These are phyloP conservation scores for Vachellia pachyceras DNA, from an alignment of 306 rosid species.

Conservation along the genomic window DNA sequence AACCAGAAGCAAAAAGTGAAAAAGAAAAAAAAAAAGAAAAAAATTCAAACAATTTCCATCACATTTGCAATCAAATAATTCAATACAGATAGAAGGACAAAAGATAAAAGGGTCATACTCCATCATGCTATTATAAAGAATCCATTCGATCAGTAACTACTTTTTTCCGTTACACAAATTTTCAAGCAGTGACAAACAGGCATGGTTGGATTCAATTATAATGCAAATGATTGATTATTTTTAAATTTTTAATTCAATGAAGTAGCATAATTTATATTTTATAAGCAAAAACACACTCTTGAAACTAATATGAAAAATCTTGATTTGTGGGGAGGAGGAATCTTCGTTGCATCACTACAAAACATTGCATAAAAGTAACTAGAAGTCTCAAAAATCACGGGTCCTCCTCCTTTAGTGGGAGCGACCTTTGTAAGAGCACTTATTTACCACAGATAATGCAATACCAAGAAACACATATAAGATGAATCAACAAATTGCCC, in stretches of 20 bases:
- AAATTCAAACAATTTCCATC: conserved; percentile 8
- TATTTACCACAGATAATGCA: conserved; percentile 6
- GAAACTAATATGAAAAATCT: neutral
- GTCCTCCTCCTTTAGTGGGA: neutral
- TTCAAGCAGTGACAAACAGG: conserved; percentile 13
- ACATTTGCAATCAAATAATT: neutral
- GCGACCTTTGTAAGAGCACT: neutral
- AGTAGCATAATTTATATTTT: neutral
- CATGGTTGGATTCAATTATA: neutral
- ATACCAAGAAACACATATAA: neutral
- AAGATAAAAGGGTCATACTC: neutral
- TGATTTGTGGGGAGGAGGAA: neutral
- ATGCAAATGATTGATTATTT: neutral
- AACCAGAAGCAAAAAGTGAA: conserved; percentile 20
- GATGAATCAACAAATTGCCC: neutral
- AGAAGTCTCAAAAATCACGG: neutral
- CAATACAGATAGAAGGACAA: neutral
- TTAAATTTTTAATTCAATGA: neutral
- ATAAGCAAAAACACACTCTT: neutral
- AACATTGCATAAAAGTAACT: neutral
- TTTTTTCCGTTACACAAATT: neutral
- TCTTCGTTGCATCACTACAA: neutral
- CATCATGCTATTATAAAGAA: conserved; percentile 9
- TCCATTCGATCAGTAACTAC: neutral
- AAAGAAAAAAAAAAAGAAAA: conserved; percentile 20